A percentile compares a stretch with the other conserved stretches of the same genome.
These are phyloP conservation scores for Phialophora chinensis DNA, from an alignment of 2,329 filamentous ascomycete genomes.

Conservation along the genomic window DNA sequence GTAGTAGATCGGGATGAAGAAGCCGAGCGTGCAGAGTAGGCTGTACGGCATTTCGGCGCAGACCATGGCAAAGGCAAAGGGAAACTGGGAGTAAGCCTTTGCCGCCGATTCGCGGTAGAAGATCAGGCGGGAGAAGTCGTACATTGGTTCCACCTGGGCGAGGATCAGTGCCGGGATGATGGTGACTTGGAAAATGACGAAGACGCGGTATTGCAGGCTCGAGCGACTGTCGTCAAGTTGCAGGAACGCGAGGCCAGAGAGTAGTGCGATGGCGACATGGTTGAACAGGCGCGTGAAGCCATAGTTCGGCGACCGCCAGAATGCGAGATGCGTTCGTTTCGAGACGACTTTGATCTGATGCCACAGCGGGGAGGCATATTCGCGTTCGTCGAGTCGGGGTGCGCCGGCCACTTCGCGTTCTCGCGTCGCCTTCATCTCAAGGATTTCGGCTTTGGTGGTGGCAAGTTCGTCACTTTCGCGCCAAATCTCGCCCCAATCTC, in stretches of 20 bases:
- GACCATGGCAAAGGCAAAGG: constrained; percentile 79
- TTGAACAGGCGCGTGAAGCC: constrained; percentile 87
- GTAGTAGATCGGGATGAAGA: constrained; percentile 85
- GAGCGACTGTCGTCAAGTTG: constrained; percentile 76
- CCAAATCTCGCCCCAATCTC: constrained; percentile 84
- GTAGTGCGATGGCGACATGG: constrained; percentile 76
- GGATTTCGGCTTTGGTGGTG: constrained; percentile 69
- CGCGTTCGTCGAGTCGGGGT: constrained; percentile 63
- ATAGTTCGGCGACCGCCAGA: constrained; percentile 88
- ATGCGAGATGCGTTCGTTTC: constrained; percentile 74
- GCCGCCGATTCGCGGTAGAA: constrained; percentile 85
- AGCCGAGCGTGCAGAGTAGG: constrained; percentile 76
- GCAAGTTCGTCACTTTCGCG: constrained; percentile 72
- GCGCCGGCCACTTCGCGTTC: constrained; percentile 54
- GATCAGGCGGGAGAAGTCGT: constrained; percentile 77
- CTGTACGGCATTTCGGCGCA: constrained; percentile 84
- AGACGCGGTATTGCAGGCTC: constrained; percentile 83
- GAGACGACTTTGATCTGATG: constrained; percentile 81
- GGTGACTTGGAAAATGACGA: constrained; percentile 85
- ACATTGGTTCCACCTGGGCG: constrained; percentile 83
- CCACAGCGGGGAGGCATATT: constrained; percentile 79
- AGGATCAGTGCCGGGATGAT: constrained; percentile 84
- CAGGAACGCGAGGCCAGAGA: constrained; percentile 80
- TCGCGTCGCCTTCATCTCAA: constrained; percentile 68
- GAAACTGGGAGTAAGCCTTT: constrained; percentile 83